Evolutionary conservation across 2,329 filamentous ascomycete genomes (phyloP).

Genomic region (Alternaria infectoria): DNA sequence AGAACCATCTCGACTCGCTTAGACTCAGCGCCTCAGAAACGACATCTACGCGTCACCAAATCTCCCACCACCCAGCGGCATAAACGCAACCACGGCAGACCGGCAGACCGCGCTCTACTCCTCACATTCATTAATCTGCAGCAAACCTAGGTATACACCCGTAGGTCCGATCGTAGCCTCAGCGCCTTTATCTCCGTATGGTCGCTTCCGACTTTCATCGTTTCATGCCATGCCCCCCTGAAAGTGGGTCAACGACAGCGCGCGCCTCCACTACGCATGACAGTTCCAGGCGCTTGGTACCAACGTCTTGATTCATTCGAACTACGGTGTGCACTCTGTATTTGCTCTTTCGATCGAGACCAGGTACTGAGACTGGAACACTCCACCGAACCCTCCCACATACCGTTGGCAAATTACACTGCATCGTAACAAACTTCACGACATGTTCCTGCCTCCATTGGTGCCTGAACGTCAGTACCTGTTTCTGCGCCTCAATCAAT

Average conservation of each 20-base stretch:
- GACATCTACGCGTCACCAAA: slow-evolving; percentile 1
- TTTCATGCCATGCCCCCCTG: background rate
- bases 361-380: background rate
- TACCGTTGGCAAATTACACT: background rate
- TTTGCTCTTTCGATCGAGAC: background rate
- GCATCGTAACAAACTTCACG: background rate
- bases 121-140: background rate
- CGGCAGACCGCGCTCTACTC: background rate
- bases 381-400: background rate
- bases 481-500: background rate
- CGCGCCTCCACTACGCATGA: slow-evolving; percentile 6
- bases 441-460: background rate
- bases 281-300: background rate
- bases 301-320: background rate
- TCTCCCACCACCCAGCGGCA: background rate
- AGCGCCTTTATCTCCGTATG: background rate
- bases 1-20: slow-evolving; percentile 1
- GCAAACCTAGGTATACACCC: background rate
- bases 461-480: background rate
- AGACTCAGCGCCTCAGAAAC: background rate
- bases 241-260: slow-evolving; percentile 5
- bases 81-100: background rate
- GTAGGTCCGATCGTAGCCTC: background rate
- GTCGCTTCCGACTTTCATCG: slow-evolving; percentile 7
- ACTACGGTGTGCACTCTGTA: background rate